Base-by-base conservation (phyloP, 2,329 filamentous ascomycete genomes). In the Bisporella sp. region DNA sequence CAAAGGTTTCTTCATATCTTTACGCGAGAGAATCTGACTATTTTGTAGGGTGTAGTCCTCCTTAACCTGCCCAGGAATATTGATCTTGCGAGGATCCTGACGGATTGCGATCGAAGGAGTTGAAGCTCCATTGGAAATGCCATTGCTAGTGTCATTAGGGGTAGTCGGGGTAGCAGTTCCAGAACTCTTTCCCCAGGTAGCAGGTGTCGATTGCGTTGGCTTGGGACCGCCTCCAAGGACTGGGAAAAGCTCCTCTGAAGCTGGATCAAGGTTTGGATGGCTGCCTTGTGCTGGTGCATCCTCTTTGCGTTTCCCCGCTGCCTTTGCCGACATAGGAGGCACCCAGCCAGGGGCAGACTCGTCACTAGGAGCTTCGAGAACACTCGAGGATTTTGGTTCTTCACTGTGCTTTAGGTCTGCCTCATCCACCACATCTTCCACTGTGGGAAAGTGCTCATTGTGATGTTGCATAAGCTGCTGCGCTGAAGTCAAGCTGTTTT, bases 221-320 rank as follows among this genome's bases (percentile, higher is more conserved):
- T 82, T 82, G 51, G 76, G 69, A 28, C 72, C 79, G 55, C 80
- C 77, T 48, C 91, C 92, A 44, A 99, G 80, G 60, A 91, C 84
- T n/a, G 93, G 93, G 77, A 99, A 99, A 53, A 88, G 75, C 69
- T 97, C 91, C 65, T 95, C 87, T 13, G 89, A 95, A 63, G 88
- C 79, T 21, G 89, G 91, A 68, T 97, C 89, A 54, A 96, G 73
- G 47, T 75, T 61, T 41, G 71, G 59, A 50, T 62, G 61, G 33
- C 62, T 58, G 42, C 65, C 61, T 47, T 67, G 69, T 32, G 69
- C 55, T 41, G 66, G 58, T 2, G 72, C 68, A 50, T 79, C 73
- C 35, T 74, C 75, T 66, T 84, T 84, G 65, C 86, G 81, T 73
- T 88, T 89, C 48, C 79, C 81, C 42, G 80, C 79, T 54, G 81